phyloP scores from a whole-genome alignment of 2,329 filamentous ascomycete genomes.

The Tolypocladium paradoxum region DNA sequence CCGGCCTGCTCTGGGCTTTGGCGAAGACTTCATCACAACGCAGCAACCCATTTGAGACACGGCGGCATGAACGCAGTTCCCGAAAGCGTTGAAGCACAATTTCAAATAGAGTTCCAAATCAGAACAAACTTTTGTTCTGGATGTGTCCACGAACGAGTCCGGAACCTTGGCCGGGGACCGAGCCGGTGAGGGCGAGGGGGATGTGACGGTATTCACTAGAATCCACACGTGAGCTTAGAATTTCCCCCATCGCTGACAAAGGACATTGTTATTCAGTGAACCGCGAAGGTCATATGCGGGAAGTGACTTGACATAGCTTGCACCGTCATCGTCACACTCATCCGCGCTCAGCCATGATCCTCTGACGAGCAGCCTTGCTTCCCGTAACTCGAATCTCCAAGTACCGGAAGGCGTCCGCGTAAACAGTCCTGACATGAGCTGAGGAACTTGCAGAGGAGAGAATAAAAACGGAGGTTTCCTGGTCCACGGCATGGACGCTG shows the following conservation, averaged over 20 bases:
- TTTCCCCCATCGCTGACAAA: background rate
- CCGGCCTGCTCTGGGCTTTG: no score
- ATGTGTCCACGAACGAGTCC: background rate
- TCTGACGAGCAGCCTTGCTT: no score
- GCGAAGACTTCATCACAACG: no score
- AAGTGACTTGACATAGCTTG: background rate
- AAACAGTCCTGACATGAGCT: background rate
- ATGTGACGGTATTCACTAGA: background rate
- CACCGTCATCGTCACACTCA: background rate
- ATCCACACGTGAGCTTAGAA: background rate
- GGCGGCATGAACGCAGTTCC: background rate
- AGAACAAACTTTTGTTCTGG: background rate
- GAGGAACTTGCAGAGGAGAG: background rate
- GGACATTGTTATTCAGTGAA: background rate
- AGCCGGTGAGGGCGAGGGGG: no score
- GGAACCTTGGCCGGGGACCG: background rate
- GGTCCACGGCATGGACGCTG: slow-evolving; percentile 13
- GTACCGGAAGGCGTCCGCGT: background rate
- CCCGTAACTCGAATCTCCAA: background rate
- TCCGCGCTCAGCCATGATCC: background rate
- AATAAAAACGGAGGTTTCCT: slow-evolving; percentile 1
- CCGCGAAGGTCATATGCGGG: background rate
- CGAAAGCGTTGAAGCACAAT: no score
- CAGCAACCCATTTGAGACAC: background rate
- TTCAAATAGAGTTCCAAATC: background rate